Percentiles rank a stretch among this genome's conserved stretches.
Evolutionary conservation across 164 flowering plant genomes (phyloP).

Genomic region (Sedum album): DNA sequence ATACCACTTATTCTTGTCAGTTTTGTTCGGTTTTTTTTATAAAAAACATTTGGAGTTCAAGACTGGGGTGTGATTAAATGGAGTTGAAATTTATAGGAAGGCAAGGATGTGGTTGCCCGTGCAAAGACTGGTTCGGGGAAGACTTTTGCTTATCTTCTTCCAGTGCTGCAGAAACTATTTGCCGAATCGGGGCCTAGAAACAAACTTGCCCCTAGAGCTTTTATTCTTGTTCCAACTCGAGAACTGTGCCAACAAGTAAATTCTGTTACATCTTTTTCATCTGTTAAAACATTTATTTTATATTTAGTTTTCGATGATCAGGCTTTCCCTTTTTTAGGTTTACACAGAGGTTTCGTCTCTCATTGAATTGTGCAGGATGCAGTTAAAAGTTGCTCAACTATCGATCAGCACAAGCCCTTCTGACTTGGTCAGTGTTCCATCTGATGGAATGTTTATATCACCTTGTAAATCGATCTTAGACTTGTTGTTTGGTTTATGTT

Average conservation of each 20-base stretch:
- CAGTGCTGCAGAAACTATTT: conserved; percentile 80
- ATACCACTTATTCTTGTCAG: conserved; percentile 72
- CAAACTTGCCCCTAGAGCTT: conserved; percentile 51
- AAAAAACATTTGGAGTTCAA: neutral
- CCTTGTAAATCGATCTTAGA: neutral
- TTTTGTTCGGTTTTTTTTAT: neutral
- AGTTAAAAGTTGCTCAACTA: conserved; percentile 62
- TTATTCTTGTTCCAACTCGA: conserved; percentile 79
- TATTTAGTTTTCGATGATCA: neutral
- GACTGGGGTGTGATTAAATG: neutral
- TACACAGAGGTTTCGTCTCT: conserved; percentile 49
- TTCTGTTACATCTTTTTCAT: neutral
- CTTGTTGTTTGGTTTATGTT: neutral
- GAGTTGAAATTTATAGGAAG: conserved; percentile 42
- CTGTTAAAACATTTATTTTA: neutral
- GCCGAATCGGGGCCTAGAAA: conserved; percentile 24
- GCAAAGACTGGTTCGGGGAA: conserved; percentile 98
- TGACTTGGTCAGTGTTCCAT: conserved; percentile 56
- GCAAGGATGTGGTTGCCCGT: conserved; percentile 86
- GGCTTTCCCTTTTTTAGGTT: conserved; percentile 40
- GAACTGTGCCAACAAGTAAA: conserved; percentile 81
- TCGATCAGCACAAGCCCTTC: conserved; percentile 29
- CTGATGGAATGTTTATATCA: neutral
- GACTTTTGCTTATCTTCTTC: conserved; percentile 88
- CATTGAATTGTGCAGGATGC: conserved; percentile 72